Percentiles rank a stretch among this genome's conserved stretches.
Conservation (phyloP, 1,139 yeast species). For the Suhomyces bokatorum region DNA sequence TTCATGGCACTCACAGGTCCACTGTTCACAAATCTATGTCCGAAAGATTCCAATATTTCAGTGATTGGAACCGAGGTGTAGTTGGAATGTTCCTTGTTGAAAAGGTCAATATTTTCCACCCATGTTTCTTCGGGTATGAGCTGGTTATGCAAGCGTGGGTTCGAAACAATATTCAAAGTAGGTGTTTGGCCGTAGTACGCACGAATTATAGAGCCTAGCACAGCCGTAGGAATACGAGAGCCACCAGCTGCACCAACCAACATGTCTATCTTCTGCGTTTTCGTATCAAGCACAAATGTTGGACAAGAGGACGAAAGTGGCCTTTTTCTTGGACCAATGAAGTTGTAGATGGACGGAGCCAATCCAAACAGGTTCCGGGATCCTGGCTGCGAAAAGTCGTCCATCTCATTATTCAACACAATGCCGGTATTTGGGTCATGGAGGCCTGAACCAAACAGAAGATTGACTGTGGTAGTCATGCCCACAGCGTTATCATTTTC, state of each 20-base stretch:
- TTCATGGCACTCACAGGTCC: conserved; percentile 49
- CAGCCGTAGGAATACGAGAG: conserved; percentile 80
- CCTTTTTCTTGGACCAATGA: conserved; percentile 69
- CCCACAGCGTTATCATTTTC: conserved; percentile 71
- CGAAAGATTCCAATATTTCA: conserved; percentile 20
- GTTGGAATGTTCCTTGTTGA: conserved; percentile 28
- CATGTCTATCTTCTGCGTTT: conserved; percentile 52
- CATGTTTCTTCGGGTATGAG: conserved; percentile 68
- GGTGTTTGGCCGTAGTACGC: conserved; percentile 56
- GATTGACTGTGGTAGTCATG: conserved; percentile 88
- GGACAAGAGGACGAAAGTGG: conserved; percentile 89
- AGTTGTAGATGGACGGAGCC: conserved; percentile 78
- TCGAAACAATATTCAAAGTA: conserved; percentile 68
- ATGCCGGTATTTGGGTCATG: conserved; percentile 83
- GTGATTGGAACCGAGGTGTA: conserved; percentile 10
- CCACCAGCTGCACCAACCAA: conserved; percentile 96
- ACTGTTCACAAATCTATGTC: conserved; percentile 33
- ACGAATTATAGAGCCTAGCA: conserved; percentile 77
- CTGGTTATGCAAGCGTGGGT: conserved; percentile 88
- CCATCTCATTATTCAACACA: conserved; percentile 89
- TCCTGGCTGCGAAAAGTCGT: conserved; percentile 82
- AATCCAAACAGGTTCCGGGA: conserved; percentile 74
- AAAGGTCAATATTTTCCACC: conserved; percentile 53
- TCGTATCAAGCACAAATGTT: conserved; percentile 58
- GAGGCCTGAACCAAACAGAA: conserved; percentile 77